phyloP scores from a whole-genome alignment of 2,329 filamentous ascomycete genomes.

The Dryadomyces quercivorus region DNA sequence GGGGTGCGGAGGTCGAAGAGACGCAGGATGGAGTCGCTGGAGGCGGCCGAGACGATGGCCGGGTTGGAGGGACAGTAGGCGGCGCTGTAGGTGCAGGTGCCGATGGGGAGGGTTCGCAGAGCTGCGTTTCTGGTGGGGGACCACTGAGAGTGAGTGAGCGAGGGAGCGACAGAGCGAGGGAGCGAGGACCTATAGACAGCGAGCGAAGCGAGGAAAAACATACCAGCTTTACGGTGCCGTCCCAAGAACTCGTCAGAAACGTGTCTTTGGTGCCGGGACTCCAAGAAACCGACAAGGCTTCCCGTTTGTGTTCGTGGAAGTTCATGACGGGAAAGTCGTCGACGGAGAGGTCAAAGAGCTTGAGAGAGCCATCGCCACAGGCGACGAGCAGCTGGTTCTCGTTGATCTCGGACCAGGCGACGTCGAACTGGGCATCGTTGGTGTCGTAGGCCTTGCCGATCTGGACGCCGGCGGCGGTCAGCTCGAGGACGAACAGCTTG shows the following conservation, averaged over 20 bases:
- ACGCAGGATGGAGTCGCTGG: constrained; percentile 77
- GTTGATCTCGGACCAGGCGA: constrained; percentile 91
- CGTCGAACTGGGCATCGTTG: constrained; percentile 91
- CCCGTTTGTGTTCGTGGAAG: constrained; percentile 86
- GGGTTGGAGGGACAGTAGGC: constrained; percentile 83
- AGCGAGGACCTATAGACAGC: background rate
- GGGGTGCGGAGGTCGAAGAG: constrained; percentile 88
- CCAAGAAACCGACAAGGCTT: constrained; percentile 89
- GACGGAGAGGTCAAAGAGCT: constrained; percentile 79
- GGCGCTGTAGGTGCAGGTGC: constrained; percentile 90
- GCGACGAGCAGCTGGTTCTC: constrained; percentile 87
- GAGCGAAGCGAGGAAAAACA: constrained; percentile 13
- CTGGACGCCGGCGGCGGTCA: constrained; percentile 74
- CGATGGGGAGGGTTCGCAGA: constrained; percentile 76
- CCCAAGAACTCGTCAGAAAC: constrained; percentile 89
- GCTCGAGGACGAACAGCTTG: constrained; percentile 67
- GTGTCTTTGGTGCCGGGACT: constrained; percentile 82
- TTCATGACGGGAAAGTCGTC: constrained; percentile 78
- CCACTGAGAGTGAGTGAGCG: constrained; percentile 45
- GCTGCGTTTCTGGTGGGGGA: constrained; percentile 65
- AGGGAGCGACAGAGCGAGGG: background rate
- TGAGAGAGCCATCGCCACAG: constrained; percentile 86
- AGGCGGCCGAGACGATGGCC: constrained; percentile 73
- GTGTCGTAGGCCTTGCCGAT: constrained; percentile 90
- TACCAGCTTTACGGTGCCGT: constrained; percentile 85